Percentiles rank a stretch among this genome's conserved stretches.
These are phyloP conservation scores for Hygrophila difformis DNA, from an alignment of 257 asterid species.

Conservation along the genomic window DNA sequence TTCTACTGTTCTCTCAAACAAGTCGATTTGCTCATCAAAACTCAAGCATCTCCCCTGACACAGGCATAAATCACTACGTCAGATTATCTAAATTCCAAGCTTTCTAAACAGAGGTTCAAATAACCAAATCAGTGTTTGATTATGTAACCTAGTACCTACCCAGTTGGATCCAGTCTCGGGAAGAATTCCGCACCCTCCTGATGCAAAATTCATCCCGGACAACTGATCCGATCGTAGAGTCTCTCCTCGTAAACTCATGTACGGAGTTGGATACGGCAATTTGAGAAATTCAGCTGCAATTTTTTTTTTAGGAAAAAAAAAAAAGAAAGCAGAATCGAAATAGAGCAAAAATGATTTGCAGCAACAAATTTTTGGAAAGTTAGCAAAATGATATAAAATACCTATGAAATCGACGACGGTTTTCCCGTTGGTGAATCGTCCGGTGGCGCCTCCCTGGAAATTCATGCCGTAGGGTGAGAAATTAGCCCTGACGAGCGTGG, in stretches of 20 bases:
- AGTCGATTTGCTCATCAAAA: constrained; percentile 39
- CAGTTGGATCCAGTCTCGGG: constrained; percentile 39
- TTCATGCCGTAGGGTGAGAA: constrained; percentile 50
- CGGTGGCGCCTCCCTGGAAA: constrained; percentile 46
- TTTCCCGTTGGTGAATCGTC: constrained; percentile 69
- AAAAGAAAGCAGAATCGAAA: no score
- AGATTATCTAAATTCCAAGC: no score
- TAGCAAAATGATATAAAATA: no score
- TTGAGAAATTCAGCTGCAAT: constrained; percentile 64
- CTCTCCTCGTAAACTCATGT: constrained; percentile 16
- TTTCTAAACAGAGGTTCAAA: no score
- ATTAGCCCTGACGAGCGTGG: constrained; percentile 46
- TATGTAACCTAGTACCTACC: no score
- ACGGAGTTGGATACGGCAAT: constrained; percentile 49
- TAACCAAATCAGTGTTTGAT: no score
- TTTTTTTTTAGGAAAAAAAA: no score
- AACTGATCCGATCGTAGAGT: neutral
- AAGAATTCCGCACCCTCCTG: constrained; percentile 68
- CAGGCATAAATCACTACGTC: no score
- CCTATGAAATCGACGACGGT: constrained; percentile 55
- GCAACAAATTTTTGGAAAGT: no score
- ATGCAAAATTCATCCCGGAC: constrained; percentile 62
- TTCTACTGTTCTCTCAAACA: constrained; percentile 27
- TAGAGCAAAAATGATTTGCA: no score
- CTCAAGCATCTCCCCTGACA: constrained; percentile 47